Base-by-base conservation (phyloP, 345 rosid species). In the Eucalyptus caleyi region DNA sequence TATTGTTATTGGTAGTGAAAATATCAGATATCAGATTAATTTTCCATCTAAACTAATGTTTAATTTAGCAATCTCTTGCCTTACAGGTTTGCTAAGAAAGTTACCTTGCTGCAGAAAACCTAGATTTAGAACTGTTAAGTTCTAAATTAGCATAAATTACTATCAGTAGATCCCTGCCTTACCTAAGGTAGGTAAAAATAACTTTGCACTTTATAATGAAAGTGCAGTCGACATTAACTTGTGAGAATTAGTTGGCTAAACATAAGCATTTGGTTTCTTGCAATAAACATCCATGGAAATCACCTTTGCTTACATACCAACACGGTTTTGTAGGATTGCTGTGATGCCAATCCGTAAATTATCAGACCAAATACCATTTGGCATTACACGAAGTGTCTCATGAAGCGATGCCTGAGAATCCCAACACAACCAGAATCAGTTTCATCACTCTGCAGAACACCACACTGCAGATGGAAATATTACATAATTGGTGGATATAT, bases 311-410 rank as follows among this genome's bases (percentile, higher is more conserved):
- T 81, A 93, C 96, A 88, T 93, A 97, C 99, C 98, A 87, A 97
- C 97, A 34, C 97, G 97, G 87, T 95, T 97, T 88, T 97, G 99
- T 89, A 97, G 92, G 90, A 97, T 95, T 87, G 96, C 95, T 34
- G 94, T 94, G 91, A 97, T 91, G 88, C 99, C 99, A 34, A 89
- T 91, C 90, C 93, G 93, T 92, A 97, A 93, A 89, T 95, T 90
- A 87, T 92, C 92, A 53, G 97, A 92, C 98, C 99, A 97, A 86
- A 86, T 92, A 90, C 82, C 90, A 87, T 92, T 91, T 34, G 93
- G 91, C 93, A 93, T 93, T 87, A 87, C 87, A 86, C 91, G 92
- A 89, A 97, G 94, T 56, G 96, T 90, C 82, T 94, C 95, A n/a
- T 92, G 94, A 91, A 97, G 94, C 30, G 88, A 92, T 89, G 86